phyloP scores from a whole-genome alignment of 352 stramenopile species.

The Pythium periplocum region DNA sequence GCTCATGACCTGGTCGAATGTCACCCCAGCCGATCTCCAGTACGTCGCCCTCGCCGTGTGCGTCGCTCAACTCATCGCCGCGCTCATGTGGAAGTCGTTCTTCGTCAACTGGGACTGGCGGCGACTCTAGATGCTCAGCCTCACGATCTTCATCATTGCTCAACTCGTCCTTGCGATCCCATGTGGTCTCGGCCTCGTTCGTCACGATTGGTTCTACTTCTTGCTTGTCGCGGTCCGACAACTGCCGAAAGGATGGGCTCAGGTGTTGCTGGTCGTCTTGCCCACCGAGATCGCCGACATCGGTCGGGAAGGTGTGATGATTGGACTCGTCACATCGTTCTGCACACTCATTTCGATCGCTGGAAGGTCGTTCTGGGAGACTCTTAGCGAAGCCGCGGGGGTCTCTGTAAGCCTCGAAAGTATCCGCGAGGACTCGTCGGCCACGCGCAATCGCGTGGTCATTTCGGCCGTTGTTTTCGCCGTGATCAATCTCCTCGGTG shows the following conservation, averaged over 20 bases:
- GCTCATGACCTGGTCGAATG: conserved; percentile 6
- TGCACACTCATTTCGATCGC: conserved; percentile 11
- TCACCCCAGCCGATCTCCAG: conserved; percentile 1
- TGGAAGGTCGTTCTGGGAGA: conserved; percentile 7
- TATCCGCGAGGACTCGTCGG: conserved; percentile 7
- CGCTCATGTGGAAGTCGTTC: conserved; percentile 12
- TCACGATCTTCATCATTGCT: conserved; percentile 5
- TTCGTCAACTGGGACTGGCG: conserved; percentile 18
- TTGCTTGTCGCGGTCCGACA: conserved; percentile 4
- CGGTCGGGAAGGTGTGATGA: conserved; percentile 15
- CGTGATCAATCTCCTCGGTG: conserved; percentile 4
- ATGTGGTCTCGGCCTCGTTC: background rate
- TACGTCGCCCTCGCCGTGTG: conserved; percentile 2
- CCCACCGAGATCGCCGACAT: conserved; percentile 15
- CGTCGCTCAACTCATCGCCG: conserved; percentile 5
- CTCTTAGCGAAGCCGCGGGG: conserved; percentile 6
- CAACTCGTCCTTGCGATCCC: conserved; percentile 6
- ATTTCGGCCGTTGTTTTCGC: conserved; percentile 5
- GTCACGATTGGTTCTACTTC: conserved; percentile 7
- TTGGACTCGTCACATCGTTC: conserved; percentile 19
- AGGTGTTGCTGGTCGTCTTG: conserved; percentile 12
- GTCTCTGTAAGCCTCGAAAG: conserved; percentile 2
- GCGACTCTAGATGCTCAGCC: conserved; percentile 7
- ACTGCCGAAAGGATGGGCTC: conserved; percentile 10
- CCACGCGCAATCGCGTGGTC: conserved; percentile 1